phyloP scores from a whole-genome alignment of 1,284 basidiomycete genomes.

The Leccinum variabile region DNA sequence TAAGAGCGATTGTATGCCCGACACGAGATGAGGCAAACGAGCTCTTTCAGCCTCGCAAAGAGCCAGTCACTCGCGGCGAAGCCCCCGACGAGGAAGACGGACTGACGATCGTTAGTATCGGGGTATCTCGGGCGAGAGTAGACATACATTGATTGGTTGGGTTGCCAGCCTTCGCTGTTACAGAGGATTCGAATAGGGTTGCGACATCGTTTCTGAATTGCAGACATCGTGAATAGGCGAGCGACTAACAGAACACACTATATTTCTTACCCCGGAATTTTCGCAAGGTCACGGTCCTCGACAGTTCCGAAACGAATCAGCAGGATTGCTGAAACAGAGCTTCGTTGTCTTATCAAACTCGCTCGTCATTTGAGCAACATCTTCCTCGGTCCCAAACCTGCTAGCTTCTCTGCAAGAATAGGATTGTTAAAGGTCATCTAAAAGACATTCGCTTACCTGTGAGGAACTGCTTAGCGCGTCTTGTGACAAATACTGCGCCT shows the following conservation, averaged over 20 bases:
- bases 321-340: constrained; percentile 38
- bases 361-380: constrained; percentile 38
- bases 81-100: constrained; percentile 42
- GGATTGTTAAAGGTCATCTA: background rate
- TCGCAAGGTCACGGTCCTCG: constrained; percentile 36
- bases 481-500: constrained; percentile 38
- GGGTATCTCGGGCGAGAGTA: background rate
- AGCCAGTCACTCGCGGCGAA: constrained; percentile 44
- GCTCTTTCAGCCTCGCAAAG: constrained; percentile 29
- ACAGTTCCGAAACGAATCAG: constrained; percentile 43
- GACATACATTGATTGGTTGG: constrained; percentile 29
- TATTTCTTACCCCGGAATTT: constrained; percentile 37
- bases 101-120: constrained; percentile 20
- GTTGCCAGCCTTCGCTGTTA: constrained; percentile 33
- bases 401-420: constrained; percentile 33
- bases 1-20: too few relatives aligned
- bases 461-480: constrained; percentile 35
- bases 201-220: constrained; percentile 34
- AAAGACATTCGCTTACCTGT: constrained; percentile 21
- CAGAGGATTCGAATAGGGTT: constrained; percentile 43
- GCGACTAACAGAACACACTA: background rate
- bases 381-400: constrained; percentile 31
- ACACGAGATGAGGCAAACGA: too few relatives aligned
- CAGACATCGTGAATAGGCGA: constrained; percentile 26
- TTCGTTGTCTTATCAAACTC: constrained; percentile 45